phyloP scores from a whole-genome alignment of 345 rosid species.

The Moricandia moricandioides region DNA sequence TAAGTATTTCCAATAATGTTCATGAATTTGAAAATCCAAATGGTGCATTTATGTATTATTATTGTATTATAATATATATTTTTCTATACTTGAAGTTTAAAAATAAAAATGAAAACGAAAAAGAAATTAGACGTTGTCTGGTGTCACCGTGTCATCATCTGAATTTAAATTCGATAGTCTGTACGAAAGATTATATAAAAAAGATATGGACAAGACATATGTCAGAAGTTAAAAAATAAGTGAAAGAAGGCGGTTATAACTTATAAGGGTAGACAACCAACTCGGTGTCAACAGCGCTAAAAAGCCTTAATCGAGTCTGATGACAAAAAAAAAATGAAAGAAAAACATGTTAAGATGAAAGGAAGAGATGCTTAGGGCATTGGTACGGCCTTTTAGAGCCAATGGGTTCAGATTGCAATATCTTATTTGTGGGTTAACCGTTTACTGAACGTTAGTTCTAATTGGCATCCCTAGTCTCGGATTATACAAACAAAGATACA shows the following conservation, averaged over 20 bases:
- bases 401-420: no score
- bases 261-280: no score
- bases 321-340: no score
- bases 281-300: no score
- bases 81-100: not conserved
- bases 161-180: not conserved
- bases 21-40: not conserved
- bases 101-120: not conserved
- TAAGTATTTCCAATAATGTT: slow-evolving; percentile 5
- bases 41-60: not conserved
- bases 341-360: no score
- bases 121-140: not conserved
- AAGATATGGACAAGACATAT: not conserved
- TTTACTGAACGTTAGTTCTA: no score
- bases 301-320: no score
- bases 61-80: not conserved
- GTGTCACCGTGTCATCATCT: not conserved
- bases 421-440: no score
- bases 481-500: no score
- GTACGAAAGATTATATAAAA: not conserved
- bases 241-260: not conserved
- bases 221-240: not conserved
- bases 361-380: no score
- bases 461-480: not conserved
- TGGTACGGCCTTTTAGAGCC: no score